Conservation (phyloP, 179 eudicot genomes). For the Silene noctiflora region DNA sequence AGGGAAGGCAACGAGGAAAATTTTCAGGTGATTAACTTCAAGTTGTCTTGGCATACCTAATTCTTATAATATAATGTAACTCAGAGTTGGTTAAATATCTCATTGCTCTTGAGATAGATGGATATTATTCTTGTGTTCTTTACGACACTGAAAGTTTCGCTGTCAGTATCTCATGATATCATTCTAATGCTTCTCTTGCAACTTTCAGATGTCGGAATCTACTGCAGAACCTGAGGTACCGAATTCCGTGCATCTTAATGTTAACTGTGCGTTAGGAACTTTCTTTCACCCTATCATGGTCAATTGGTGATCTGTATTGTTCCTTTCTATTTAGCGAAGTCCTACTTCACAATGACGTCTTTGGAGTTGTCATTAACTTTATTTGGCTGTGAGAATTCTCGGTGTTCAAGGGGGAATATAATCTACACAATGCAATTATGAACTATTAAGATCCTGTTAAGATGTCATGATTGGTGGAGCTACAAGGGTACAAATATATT, state of each 20-base stretch:
- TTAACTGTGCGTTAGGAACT: slow-evolving; percentile 6
- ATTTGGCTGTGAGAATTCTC: neutral
- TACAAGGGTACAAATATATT: no score
- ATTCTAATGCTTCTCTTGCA: neutral
- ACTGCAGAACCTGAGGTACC: slow-evolving; percentile 30
- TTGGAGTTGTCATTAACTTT: neutral
- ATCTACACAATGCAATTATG: no score
- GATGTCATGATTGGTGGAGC: no score
- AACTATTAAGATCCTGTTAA: no score
- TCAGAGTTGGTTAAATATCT: no score
- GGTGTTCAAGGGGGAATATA: neutral
- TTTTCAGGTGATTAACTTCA: slow-evolving; percentile 18
- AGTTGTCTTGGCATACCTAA: neutral
- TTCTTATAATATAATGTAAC: neutral
- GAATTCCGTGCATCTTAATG: neutral
- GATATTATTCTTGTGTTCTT: neutral
- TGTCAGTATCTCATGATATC: slow-evolving; percentile 2
- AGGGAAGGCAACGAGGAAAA: slow-evolving; percentile 17
- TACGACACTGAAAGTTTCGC: neutral
- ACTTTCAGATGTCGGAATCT: slow-evolving; percentile 26
- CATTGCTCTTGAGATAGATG: no score
- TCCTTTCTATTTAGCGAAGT: neutral
- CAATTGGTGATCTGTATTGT: slow-evolving; percentile 3
- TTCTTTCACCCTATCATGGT: slow-evolving; percentile 7
- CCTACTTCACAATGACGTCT: neutral